Percentiles rank a stretch among this genome's conserved stretches.
Evolutionary conservation across 805 yeast genomes (phyloP).

Genomic region (Blastobotrys peoriensis): DNA sequence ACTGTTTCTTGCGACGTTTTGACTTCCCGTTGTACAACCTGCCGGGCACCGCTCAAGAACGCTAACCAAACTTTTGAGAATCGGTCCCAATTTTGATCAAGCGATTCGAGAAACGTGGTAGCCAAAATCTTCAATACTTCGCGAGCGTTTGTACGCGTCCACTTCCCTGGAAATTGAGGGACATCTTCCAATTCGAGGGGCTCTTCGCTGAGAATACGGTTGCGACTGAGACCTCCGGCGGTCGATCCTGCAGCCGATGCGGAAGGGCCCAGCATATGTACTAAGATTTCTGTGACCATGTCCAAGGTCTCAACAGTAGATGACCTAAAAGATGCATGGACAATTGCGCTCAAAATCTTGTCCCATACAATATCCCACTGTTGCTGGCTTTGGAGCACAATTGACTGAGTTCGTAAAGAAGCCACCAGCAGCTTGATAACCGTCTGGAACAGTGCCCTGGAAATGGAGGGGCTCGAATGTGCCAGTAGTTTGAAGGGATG

Average conservation of each 20-base stretch:
- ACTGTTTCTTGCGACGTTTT: conserved; percentile 15
- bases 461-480: conserved; percentile 10
- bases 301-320: not conserved
- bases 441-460: conserved; percentile 4
- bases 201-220: conserved; percentile 6
- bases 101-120: not conserved
- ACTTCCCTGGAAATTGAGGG: conserved; percentile 12
- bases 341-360: not conserved
- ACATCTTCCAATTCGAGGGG: conserved; percentile 10
- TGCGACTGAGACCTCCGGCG: not conserved
- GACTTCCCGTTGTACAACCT: conserved; percentile 15
- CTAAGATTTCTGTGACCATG: not conserved
- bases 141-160: conserved; percentile 12
- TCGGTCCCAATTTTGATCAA: conserved; percentile 1
- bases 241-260: not conserved
- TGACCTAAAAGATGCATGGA: not conserved
- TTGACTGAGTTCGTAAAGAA: not conserved
- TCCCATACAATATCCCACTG: not conserved
- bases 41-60: conserved; percentile 4
- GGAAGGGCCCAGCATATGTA: conserved; percentile 3
- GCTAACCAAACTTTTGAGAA: conserved; percentile 1
- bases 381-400: not conserved
- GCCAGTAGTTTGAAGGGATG: conserved; percentile 14
- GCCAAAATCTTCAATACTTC: conserved; percentile 5
- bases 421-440: not conserved